phyloP scores from a whole-genome alignment of 768 basidiomycete species.

The Boletus subparvulus region DNA sequence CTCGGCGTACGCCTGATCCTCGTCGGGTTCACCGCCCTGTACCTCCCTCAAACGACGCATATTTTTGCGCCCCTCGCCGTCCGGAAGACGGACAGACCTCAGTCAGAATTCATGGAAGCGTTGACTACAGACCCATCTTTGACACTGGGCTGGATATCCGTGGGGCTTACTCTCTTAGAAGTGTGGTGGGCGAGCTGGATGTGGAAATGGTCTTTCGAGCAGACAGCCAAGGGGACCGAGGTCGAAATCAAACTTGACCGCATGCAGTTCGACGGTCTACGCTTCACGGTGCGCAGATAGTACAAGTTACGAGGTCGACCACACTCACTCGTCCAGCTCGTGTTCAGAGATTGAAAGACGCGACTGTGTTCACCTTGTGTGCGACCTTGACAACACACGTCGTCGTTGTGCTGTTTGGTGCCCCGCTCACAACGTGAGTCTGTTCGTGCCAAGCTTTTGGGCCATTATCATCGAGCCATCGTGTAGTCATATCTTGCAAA shows the following conservation, averaged over 20 bases:
- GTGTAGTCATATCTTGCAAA: constrained; percentile 54
- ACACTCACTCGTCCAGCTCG: constrained; percentile 1
- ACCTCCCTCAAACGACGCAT: constrained; percentile 63
- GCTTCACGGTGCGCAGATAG: constrained; percentile 38
- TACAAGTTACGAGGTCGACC: background rate
- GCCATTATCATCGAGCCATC: background rate
- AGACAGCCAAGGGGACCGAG: constrained; percentile 39
- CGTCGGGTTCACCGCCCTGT: constrained; percentile 62
- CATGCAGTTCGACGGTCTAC: constrained; percentile 37
- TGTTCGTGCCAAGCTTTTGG: background rate
- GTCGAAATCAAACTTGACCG: constrained; percentile 45
- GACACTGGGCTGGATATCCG: constrained; percentile 57
- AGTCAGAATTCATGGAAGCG: constrained; percentile 65
- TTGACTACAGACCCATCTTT: constrained; percentile 59
- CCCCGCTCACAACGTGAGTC: constrained; percentile 61
- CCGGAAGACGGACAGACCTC: constrained; percentile 55
- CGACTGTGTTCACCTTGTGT: constrained; percentile 52
- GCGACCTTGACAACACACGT: constrained; percentile 48
- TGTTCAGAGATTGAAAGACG: constrained; percentile 49
- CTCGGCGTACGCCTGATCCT: constrained; percentile 69
- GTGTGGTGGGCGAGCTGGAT: constrained; percentile 75
- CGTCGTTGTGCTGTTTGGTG: constrained; percentile 68
- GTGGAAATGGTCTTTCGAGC: constrained; percentile 54
- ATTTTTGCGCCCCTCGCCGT: constrained; percentile 40
- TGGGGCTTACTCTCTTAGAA: constrained; percentile 55